A percentile compares a stretch with the other conserved stretches of the same genome.
These are phyloP conservation scores for Solanum lignicaule DNA, from an alignment of 257 asterid genomes.

Conservation along the genomic window DNA sequence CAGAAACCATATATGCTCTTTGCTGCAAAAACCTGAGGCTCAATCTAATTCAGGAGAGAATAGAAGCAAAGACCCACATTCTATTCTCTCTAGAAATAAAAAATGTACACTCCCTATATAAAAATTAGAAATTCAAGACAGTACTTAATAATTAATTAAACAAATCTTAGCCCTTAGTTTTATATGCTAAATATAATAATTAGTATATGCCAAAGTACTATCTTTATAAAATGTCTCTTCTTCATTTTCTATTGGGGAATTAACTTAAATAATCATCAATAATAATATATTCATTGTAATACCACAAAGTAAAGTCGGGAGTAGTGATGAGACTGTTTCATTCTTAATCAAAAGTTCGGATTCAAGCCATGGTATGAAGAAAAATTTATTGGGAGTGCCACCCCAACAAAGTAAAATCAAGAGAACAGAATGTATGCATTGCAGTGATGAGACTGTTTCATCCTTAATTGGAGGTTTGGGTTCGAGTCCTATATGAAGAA, in stretches of 20 bases:
- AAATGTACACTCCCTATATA: not conserved
- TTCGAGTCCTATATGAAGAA: not conserved
- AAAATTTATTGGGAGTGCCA: no score
- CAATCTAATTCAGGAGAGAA: not conserved
- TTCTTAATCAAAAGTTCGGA: no score
- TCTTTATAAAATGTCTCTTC: not conserved
- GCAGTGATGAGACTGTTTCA: no score
- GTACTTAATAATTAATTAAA: not conserved
- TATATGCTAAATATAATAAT: not conserved
- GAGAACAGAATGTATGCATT: not conserved
- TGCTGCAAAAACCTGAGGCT: slow-evolving; percentile 7
- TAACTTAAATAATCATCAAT: not conserved
- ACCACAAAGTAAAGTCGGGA: not conserved
- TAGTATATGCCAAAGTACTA: not conserved
- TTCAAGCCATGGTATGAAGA: no score
- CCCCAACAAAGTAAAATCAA: no score
- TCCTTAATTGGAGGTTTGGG: rapidly evolving
- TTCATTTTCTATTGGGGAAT: not conserved
- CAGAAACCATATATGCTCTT: not conserved
- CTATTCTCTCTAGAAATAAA: not conserved
- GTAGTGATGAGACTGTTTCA: no score
- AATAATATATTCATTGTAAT: no score
- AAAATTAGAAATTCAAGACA: not conserved
- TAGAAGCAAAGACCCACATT: slow-evolving; percentile 5
- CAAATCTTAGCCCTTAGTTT: not conserved